Evolutionary conservation across 352 stramenopile genomes (phyloP).

Genomic region (Thalassiosira livingstoniorum): DNA sequence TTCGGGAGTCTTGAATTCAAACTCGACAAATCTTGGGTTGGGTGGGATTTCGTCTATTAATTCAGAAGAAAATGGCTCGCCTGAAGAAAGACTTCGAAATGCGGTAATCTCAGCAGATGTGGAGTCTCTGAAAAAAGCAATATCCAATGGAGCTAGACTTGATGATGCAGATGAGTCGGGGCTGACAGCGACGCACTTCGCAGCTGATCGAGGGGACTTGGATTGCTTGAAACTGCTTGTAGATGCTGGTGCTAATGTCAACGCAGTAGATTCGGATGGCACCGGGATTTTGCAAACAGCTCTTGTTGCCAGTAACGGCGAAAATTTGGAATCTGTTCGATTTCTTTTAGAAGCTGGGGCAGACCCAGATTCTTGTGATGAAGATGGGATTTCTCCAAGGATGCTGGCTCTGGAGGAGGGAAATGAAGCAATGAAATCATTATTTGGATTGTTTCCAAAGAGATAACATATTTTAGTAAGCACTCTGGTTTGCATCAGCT

Average conservation of each 20-base stretch:
- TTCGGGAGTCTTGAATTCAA: constrained; percentile 3
- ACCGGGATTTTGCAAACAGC: constrained; percentile 80
- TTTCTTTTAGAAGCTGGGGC: constrained; percentile 72
- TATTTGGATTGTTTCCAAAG: constrained; percentile 44
- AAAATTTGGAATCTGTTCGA: constrained; percentile 48
- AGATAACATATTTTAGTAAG: background rate
- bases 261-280: constrained; percentile 72
- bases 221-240: constrained; percentile 72
- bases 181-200: constrained; percentile 78
- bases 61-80: background rate
- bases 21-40: constrained; percentile 1
- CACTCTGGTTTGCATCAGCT: too few species aligned
- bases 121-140: constrained; percentile 14
- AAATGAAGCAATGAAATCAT: constrained; percentile 49
- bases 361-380: constrained; percentile 76
- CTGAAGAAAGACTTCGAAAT: constrained; percentile 39
- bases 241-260: constrained; percentile 68
- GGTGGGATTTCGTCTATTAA: too few species aligned
- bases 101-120: constrained; percentile 50
- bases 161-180: constrained; percentile 67
- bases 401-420: constrained; percentile 71
- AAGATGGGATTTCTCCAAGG: constrained; percentile 77
- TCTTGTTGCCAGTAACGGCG: constrained; percentile 61
- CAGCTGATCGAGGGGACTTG: constrained; percentile 68
- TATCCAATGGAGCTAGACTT: constrained; percentile 46